Percentiles rank a stretch among this genome's conserved stretches.
Conservation (phyloP, 2,329 filamentous ascomycete species). For the Orbilia javanica region DNA sequence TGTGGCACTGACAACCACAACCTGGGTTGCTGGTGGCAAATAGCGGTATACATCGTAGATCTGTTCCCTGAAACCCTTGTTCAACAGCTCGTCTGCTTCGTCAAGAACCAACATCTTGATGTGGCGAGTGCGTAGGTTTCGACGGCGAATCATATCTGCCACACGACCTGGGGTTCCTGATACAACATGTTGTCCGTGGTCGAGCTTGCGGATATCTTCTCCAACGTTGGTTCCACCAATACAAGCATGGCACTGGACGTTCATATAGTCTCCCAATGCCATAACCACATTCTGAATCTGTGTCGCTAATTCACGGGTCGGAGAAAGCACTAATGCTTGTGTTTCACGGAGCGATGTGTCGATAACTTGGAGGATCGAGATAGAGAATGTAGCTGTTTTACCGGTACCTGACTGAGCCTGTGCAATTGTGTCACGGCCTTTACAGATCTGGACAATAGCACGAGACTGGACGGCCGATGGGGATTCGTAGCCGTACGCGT, state of each 20-base stretch:
- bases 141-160: slow-evolving; percentile 82
- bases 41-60: slow-evolving; percentile 99
- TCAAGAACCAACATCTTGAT: slow-evolving; percentile 85
- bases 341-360: slow-evolving; percentile 92
- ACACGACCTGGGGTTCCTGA: slow-evolving; percentile 98
- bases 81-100: slow-evolving; percentile 83
- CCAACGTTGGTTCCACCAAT: slow-evolving; percentile 98
- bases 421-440: slow-evolving; percentile 97
- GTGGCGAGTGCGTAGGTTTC: slow-evolving; percentile 78
- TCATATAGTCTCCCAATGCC: slow-evolving; percentile 99
- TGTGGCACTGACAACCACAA: slow-evolving; percentile 97
- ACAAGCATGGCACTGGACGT: slow-evolving; percentile 97
- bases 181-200: slow-evolving; percentile 97
- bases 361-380: slow-evolving; percentile 95
- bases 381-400: slow-evolving; percentile 96
- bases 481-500: slow-evolving; percentile 98
- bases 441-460: slow-evolving; percentile 98
- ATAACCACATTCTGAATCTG: slow-evolving; percentile 99
- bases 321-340: slow-evolving; percentile 93
- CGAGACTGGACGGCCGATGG: slow-evolving; percentile 97
- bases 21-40: slow-evolving; percentile 93
- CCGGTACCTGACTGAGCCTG: slow-evolving; percentile 97
- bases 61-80: slow-evolving; percentile 96
- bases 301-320: slow-evolving; percentile 94
- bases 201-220: slow-evolving; percentile 96